Base-by-base conservation (phyloP, 2,329 filamentous ascomycete species). In the Graphiopsis chlorocephala region DNA sequence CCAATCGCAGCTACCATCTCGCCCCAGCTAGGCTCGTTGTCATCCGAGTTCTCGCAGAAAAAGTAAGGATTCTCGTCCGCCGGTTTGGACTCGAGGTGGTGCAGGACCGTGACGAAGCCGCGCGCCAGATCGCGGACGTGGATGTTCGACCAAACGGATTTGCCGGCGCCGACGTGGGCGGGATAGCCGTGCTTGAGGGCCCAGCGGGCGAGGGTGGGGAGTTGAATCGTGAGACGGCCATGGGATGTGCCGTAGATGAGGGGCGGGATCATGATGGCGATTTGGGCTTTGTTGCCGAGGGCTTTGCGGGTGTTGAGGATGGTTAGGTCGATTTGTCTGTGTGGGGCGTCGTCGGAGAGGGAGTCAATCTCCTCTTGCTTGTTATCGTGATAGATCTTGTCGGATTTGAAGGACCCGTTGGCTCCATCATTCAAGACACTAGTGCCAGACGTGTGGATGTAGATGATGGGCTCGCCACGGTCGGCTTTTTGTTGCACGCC, bases 361-460 rank as follows among this genome's bases (percentile, higher is more conserved):
- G 75, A 71, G 67, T 84, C 77, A 35, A 84, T 74, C 10, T 76
- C 75, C 2, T 73, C 71, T 1, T 75, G 74, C n/a, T 74, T 68
- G 65, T 77, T 73, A 68, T 84, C 81, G 69, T 75, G 71, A 69
- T 78, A 84, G 61, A 83, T 73, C 56, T 76, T 79, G 47, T 78
- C 74, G 55, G 71, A 71, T 45, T 76, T 76, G 59, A 66, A 75
- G 15, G 67, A 66, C 17, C 78, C 78, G 23, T 72, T 64, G 1
- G 76, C 66, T 12, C 70, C 71, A 65, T 83, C 81, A 60, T 72
- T 74, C 3, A 83, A 67, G 7, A 81, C 72, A 11, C 74, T 76
- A 7, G 78, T 78, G 4, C 81, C 82, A 7, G 77, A 79, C 3
- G 82, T 84, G 69, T 84, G 82, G 64, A 84, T 82, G 74, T 78